These are phyloP conservation scores for Petrea volubilis DNA, from an alignment of 257 asterid genomes.

Conservation along the genomic window DNA sequence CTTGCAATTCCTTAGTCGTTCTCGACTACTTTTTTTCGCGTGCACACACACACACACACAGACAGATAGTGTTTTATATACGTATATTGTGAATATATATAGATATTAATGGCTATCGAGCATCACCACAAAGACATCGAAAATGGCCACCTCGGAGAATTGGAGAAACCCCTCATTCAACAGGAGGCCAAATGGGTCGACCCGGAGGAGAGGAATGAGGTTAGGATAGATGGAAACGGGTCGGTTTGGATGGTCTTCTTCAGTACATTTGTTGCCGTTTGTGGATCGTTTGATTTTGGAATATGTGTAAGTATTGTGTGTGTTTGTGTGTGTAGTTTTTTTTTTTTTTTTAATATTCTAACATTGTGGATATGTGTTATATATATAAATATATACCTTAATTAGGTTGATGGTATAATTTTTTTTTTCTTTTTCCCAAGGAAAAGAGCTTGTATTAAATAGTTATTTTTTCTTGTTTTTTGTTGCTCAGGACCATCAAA, in stretches of 20 bases:
- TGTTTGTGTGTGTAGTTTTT: background rate
- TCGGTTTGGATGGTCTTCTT: constrained; percentile 64
- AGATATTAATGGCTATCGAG: constrained; percentile 40
- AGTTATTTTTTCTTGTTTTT: background rate
- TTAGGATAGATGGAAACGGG: constrained; percentile 25
- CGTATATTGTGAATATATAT: background rate
- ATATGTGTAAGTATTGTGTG: constrained; percentile 66
- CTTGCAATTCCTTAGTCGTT: too few species aligned
- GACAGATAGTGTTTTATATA: too few species aligned
- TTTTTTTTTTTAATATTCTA: too few species aligned
- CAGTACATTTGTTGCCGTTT: constrained; percentile 79
- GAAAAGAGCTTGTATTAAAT: constrained; percentile 12
- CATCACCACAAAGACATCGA: constrained; percentile 47
- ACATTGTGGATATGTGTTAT: background rate
- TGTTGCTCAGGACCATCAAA: constrained; percentile 32
- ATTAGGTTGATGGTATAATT: constrained; percentile 6
- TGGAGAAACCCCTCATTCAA: constrained; percentile 55
- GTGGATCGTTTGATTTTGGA: constrained; percentile 92
- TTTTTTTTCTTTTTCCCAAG: background rate
- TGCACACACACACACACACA: too few species aligned
- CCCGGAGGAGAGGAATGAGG: constrained; percentile 24
- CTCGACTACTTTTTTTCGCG: background rate
- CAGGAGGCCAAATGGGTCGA: constrained; percentile 25
- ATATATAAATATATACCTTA: too few species aligned
- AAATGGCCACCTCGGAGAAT: constrained; percentile 34